Evolutionary conservation across 164 flowering plant genomes (phyloP).

Genomic region (Houttuynia cordata): DNA sequence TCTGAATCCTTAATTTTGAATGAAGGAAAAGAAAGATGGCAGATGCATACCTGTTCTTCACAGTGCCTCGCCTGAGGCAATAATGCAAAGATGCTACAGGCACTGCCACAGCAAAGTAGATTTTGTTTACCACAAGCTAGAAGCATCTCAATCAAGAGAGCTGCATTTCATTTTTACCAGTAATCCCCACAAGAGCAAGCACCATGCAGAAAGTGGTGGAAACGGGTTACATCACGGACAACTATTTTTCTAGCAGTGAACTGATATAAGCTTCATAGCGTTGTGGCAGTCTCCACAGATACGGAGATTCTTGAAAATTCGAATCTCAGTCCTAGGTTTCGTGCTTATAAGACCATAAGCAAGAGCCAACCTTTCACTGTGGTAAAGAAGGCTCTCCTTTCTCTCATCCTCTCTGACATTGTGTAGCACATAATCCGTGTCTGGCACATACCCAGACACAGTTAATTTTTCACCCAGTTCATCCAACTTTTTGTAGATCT

Average conservation of each 20-base stretch:
- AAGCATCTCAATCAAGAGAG: no score
- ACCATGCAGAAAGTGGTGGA: conserved; percentile 39
- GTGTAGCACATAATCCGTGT: conserved; percentile 31
- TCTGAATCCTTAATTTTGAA: no score
- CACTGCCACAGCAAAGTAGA: no score
- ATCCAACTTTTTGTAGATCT: conserved; percentile 32
- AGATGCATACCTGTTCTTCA: no score
- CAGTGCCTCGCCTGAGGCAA: no score
- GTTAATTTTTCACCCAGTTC: conserved; percentile 21
- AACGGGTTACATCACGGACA: conserved; percentile 29
- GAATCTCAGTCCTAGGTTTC: conserved; percentile 14
- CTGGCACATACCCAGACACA: conserved; percentile 28
- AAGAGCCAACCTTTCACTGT: conserved; percentile 48
- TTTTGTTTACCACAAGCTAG: no score
- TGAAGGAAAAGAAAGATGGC: no score
- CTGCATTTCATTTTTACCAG: no score
- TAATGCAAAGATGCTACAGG: no score
- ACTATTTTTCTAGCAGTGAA: conserved; percentile 27
- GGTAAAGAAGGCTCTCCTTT: conserved; percentile 27
- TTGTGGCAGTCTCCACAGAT: no score
- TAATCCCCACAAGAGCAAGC: conserved; percentile 37
- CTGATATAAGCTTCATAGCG: conserved; percentile 34
- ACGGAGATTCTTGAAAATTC: conserved; percentile 40
- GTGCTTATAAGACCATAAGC: conserved; percentile 30
- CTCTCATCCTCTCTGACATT: conserved; percentile 27